These are phyloP conservation scores for Parathielavia hyrcaniae DNA, from an alignment of 495 filamentous ascomycete genomes.

Conservation along the genomic window DNA sequence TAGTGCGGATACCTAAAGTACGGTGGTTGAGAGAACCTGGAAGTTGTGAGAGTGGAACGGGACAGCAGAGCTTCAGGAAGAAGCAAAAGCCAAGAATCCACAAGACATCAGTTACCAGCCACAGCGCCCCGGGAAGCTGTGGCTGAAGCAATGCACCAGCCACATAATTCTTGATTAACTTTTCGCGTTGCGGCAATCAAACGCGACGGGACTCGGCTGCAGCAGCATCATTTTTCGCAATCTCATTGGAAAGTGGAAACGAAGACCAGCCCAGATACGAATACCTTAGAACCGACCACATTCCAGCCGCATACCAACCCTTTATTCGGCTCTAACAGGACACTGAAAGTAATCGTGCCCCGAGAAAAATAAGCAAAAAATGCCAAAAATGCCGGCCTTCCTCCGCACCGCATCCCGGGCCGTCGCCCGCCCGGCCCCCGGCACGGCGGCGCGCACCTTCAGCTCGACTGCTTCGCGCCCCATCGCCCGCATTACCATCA, in stretches of 20 bases:
- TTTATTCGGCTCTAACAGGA: neutral
- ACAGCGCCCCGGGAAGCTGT: neutral
- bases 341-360: neutral
- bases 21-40: too few relatives aligned
- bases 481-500: constrained; percentile 59
- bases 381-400: constrained; percentile 38
- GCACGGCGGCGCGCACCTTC: constrained; percentile 45
- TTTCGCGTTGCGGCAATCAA: constrained; percentile 9
- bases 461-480: constrained; percentile 51
- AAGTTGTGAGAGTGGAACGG: too few relatives aligned
- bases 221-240: neutral
- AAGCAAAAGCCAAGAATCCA: neutral
- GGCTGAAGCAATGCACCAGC: constrained; percentile 6
- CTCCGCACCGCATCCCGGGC: constrained; percentile 37
- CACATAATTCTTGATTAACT: neutral
- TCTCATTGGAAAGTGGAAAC: neutral
- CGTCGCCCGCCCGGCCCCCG: constrained; percentile 26
- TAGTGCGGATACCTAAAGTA: neutral
- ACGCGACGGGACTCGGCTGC: constrained; percentile 1
- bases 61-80: too few relatives aligned
- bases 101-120: too few relatives aligned
- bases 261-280: neutral
- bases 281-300: neutral
- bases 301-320: neutral
- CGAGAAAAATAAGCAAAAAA: neutral